These are phyloP conservation scores for Arabis hirsuta DNA, from an alignment of 345 rosid genomes.

Conservation along the genomic window DNA sequence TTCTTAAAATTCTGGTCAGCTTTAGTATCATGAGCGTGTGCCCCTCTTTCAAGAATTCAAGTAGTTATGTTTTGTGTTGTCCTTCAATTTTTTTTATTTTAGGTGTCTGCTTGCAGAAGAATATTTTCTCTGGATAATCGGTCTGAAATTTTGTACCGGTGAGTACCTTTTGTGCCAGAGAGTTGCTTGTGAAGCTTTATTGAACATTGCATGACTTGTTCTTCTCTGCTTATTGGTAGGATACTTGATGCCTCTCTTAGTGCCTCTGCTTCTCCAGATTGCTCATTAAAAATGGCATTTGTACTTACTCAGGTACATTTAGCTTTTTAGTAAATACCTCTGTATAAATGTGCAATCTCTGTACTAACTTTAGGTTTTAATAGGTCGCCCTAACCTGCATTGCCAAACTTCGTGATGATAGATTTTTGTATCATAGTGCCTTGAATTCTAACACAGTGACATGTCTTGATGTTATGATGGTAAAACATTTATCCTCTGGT, in stretches of 20 bases:
- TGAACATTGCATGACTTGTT: slow-evolving; percentile 35
- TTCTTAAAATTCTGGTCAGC: slow-evolving; percentile 20
- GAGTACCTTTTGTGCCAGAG: slow-evolving; percentile 36
- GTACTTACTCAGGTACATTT: slow-evolving; percentile 70
- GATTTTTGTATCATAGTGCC: slow-evolving; percentile 66
- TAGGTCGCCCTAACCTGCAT: slow-evolving; percentile 98
- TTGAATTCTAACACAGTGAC: slow-evolving; percentile 74
- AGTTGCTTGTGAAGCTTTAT: slow-evolving; percentile 21
- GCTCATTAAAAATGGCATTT: slow-evolving; percentile 91
- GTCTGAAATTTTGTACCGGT: slow-evolving; percentile 85
- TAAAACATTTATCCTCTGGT: slow-evolving; percentile 86
- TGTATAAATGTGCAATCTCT: not conserved
- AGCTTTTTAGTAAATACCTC: slow-evolving; percentile 13
- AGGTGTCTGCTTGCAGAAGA: slow-evolving; percentile 87
- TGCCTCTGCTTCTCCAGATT: slow-evolving; percentile 95
- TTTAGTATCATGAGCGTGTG: slow-evolving; percentile 14
- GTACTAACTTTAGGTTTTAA: slow-evolving; percentile 36
- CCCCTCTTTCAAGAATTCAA: slow-evolving; percentile 8
- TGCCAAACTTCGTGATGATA: slow-evolving; percentile 94
- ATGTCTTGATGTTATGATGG: slow-evolving; percentile 79
- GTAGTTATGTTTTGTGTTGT: slow-evolving; percentile 20
- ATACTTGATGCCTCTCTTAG: slow-evolving; percentile 87
- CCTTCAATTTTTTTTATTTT: slow-evolving; percentile 28
- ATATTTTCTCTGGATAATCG: slow-evolving; percentile 70
- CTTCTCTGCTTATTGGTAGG: slow-evolving; percentile 56